Evolutionary conservation across 176 grass and related monocot species (phyloP).

Genomic region (Juncus effusus): DNA sequence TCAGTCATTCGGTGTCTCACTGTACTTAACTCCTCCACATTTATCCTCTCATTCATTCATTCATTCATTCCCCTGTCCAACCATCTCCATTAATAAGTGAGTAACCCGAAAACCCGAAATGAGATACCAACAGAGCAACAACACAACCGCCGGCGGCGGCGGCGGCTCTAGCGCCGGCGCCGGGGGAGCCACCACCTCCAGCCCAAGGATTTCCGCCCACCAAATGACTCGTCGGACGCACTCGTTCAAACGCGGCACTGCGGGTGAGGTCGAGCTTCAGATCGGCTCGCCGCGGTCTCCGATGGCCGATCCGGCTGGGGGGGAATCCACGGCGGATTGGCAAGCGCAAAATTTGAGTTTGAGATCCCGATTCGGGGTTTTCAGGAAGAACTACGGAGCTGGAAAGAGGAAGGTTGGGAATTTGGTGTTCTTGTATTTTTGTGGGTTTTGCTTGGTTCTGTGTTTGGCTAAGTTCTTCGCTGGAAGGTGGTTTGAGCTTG

Average conservation of each 20-base stretch:
- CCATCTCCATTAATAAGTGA: too few species aligned
- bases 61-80: too few species aligned
- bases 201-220: conserved; percentile 62
- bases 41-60: too few species aligned
- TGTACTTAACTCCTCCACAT: too few species aligned
- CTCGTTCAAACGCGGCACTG: conserved; percentile 76
- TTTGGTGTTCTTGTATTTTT: conserved; percentile 76
- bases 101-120: conserved; percentile 14
- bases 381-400: conserved; percentile 9
- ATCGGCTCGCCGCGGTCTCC: conserved; percentile 86
- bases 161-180: conserved; percentile 7
- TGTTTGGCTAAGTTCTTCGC: conserved; percentile 70
- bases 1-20: too few species aligned
- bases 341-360: background rate
- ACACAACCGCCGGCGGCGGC: conserved; percentile 26
- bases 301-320: conserved; percentile 38
- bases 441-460: conserved; percentile 65
- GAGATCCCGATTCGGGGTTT: conserved; percentile 16
- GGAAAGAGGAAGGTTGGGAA: conserved; percentile 65
- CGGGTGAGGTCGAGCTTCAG: conserved; percentile 85
- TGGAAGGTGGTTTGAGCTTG: conserved; percentile 44
- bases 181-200: conserved; percentile 42
- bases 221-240: conserved; percentile 87
- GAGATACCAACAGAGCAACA: conserved; percentile 72
- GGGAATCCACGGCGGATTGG: conserved; percentile 1